Evolutionary conservation across 2,329 filamentous ascomycete genomes (phyloP).

Genomic region (Nannizzia gypsea): DNA sequence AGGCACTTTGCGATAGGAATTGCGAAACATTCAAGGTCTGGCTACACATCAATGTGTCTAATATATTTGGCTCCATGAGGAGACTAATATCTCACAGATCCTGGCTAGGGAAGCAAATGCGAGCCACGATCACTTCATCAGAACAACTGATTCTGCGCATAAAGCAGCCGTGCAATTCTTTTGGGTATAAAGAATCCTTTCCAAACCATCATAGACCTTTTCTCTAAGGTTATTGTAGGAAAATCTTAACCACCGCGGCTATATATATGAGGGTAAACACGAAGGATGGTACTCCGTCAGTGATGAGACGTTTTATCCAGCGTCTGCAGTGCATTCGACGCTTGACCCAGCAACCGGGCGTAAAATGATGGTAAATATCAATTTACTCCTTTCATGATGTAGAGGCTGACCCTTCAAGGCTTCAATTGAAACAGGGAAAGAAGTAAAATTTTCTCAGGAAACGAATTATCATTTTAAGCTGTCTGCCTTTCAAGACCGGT

Average conservation of each 20-base stretch:
- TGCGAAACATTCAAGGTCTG: slow-evolving; percentile 62
- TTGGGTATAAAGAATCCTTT: slow-evolving; percentile 46
- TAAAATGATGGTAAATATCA: slow-evolving; percentile 57
- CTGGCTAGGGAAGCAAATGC: slow-evolving; percentile 60
- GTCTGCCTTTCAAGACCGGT: slow-evolving; percentile 63
- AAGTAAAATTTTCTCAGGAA: slow-evolving; percentile 90
- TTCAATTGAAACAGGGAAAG: slow-evolving; percentile 75
- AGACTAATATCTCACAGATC: slow-evolving; percentile 30
- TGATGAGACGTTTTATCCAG: slow-evolving; percentile 92
- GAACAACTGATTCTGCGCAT: slow-evolving; percentile 77
- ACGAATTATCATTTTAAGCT: slow-evolving; percentile 90
- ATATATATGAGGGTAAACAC: slow-evolving; percentile 76
- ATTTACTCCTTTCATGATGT: not conserved
- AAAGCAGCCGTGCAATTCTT: slow-evolving; percentile 76
- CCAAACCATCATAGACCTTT: not conserved
- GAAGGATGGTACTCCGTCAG: slow-evolving; percentile 94
- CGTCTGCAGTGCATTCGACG: slow-evolving; percentile 58
- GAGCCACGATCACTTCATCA: slow-evolving; percentile 74
- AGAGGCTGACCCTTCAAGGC: slow-evolving; percentile 29
- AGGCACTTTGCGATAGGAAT: slow-evolving; percentile 79
- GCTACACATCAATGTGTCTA: no score
- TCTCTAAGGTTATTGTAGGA: slow-evolving; percentile 29
- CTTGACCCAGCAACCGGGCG: slow-evolving; percentile 70
- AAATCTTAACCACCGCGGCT: slow-evolving; percentile 59
- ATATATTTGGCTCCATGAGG: not conserved